Conservation (phyloP, 495 filamentous ascomycete genomes). For the Neurospora discreta region DNA sequence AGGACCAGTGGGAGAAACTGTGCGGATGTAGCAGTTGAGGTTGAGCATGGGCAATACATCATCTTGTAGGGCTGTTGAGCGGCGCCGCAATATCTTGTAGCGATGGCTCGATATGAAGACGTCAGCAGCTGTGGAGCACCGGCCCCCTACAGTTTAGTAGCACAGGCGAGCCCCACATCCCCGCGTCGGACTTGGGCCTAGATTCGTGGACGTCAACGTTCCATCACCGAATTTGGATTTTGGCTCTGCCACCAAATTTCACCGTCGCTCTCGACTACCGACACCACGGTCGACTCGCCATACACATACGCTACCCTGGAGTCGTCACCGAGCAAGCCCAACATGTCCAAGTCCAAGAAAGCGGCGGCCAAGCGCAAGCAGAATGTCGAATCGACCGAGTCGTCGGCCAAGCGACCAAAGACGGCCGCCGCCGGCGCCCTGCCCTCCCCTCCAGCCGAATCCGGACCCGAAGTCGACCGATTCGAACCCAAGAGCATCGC, state of each 20-base stretch:
- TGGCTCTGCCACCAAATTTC: not conserved
- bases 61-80: not conserved
- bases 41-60: not conserved
- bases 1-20: not conserved
- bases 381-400: slow-evolving; percentile 2
- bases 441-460: slow-evolving; percentile 22
- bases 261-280: not conserved
- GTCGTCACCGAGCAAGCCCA: not conserved
- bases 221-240: not conserved
- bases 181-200: not conserved
- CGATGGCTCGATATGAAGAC: not conserved
- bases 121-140: not conserved
- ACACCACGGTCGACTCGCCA: not conserved
- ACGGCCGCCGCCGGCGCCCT: slow-evolving; percentile 6
- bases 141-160: not conserved
- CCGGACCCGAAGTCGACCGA: not conserved
- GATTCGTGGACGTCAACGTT: not conserved
- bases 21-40: not conserved
- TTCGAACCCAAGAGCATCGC: slow-evolving; percentile 23
- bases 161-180: not conserved
- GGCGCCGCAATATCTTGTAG: not conserved
- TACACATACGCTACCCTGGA: not conserved
- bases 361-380: slow-evolving; percentile 17
- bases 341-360: slow-evolving; percentile 18
- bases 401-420: slow-evolving; percentile 21